A percentile compares a stretch with the other conserved stretches of the same genome.
Conservation (phyloP, 179 eudicot species). For the Beta corolliflora region DNA sequence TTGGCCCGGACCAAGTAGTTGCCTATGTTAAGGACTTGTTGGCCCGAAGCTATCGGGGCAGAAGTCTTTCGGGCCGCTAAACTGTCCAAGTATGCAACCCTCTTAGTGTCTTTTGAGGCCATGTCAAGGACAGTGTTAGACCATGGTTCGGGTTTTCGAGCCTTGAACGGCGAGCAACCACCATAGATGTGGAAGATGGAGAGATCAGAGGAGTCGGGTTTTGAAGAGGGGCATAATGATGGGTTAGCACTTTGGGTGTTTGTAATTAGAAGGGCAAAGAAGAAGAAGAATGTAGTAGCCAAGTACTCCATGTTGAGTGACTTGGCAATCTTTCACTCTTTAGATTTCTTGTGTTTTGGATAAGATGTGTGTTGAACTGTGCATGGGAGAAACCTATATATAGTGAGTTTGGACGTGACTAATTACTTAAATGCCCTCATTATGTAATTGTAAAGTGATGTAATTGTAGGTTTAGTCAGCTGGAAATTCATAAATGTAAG, state of each 20-base stretch:
- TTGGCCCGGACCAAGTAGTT: constrained; percentile 73
- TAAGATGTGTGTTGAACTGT: constrained; percentile 19
- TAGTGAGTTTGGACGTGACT: not conserved
- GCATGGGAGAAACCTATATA: constrained; percentile 23
- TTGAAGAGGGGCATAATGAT: constrained; percentile 44
- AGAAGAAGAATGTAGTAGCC: constrained; percentile 34
- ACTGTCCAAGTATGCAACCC: constrained; percentile 67
- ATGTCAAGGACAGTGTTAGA: constrained; percentile 55
- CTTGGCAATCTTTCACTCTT: constrained; percentile 8
- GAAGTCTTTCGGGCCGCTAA: constrained; percentile 49
- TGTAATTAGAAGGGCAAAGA: constrained; percentile 39
- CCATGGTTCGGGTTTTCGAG: constrained; percentile 56
- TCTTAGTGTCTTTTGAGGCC: constrained; percentile 73
- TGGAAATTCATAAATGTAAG: too few species aligned
- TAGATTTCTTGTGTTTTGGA: constrained; percentile 22
- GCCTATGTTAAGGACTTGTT: constrained; percentile 63
- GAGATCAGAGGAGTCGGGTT: constrained; percentile 49
- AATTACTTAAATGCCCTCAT: constrained; percentile 19
- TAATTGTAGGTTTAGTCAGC: too few species aligned
- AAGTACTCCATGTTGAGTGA: constrained; percentile 37
- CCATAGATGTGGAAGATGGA: constrained; percentile 70
- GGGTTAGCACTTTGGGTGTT: constrained; percentile 39
- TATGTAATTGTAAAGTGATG: too few species aligned
- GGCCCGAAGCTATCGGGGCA: constrained; percentile 82
- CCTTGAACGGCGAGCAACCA: constrained; percentile 73